Percentiles rank a stretch among this genome's conserved stretches.
Evolutionary conservation across 345 rosid species (phyloP).

Genomic region (Citrus trifoliata): DNA sequence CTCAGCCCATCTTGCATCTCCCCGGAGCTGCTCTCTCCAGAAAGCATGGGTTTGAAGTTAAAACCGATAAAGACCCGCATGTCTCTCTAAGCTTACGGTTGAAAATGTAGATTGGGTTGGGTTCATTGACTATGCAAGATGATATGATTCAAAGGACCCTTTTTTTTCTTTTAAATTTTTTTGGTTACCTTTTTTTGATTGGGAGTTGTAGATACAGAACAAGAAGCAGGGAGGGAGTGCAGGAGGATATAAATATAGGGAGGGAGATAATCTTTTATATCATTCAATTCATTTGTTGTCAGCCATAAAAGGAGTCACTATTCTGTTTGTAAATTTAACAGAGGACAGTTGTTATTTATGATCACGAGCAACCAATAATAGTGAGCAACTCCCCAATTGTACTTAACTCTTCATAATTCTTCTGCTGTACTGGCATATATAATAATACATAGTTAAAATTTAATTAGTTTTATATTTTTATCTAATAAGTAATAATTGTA

Average conservation of each 20-base stretch:
- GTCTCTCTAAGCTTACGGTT: slow-evolving; percentile 19
- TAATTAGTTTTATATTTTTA: too few relatives aligned
- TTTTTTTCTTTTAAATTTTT: slow-evolving; percentile 11
- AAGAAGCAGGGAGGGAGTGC: not conserved
- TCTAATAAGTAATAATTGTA: rapidly evolving
- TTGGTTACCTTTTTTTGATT: not conserved
- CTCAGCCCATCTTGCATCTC: slow-evolving; percentile 85
- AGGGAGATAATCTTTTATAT: not conserved
- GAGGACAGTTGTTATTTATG: slow-evolving; percentile 19
- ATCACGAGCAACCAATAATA: slow-evolving; percentile 24
- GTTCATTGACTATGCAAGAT: not conserved
- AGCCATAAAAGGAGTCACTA: slow-evolving; percentile 27
- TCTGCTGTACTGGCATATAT: too few relatives aligned
- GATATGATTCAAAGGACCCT: not conserved
- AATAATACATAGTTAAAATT: too few relatives aligned
- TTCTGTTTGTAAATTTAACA: slow-evolving; percentile 30
- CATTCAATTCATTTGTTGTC: slow-evolving; percentile 60
- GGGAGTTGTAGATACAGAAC: slow-evolving; percentile 34
- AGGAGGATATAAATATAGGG: not conserved
- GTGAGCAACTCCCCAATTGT: not conserved
- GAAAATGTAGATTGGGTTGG: not conserved
- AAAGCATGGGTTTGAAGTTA: slow-evolving; percentile 98
- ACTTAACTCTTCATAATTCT: too few relatives aligned
- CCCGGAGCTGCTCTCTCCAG: slow-evolving; percentile 95
- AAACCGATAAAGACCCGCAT: slow-evolving; percentile 90